Evolutionary conservation across 2,329 filamentous ascomycete species (phyloP), one percentile per base, ranked within the genome.

Genomic region (Ramularia collo-cygni): DNA sequence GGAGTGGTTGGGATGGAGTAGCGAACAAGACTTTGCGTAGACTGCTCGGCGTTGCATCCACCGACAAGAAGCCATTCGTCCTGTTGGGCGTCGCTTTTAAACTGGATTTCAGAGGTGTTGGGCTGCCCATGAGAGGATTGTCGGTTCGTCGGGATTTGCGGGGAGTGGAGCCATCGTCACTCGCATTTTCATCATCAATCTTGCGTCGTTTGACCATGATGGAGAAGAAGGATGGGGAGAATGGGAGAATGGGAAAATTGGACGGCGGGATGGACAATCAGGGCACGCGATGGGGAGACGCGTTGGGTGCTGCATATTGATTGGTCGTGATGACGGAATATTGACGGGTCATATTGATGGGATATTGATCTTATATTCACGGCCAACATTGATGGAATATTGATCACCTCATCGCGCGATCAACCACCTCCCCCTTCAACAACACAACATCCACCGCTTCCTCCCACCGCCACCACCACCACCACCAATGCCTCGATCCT

Each of bases 1-100:
- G n/a, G n/a, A n/a, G n/a, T n/a, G n/a, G n/a, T 38, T 66, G 68
- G 14, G 61, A 55, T 0, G 68, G 65, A 7, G 68, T 70, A 28
- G 64, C 61, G 49, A 72, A 72, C 4, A 70, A 51, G 4, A 72
- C 64, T 37, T 65, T 70, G 12, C 68, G 58, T 28, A 62, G 57
- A 3, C 68, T 69, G 42, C 56, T 64, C 7, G 68, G 69, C 1
- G 68, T 71, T 2, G 52, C 53, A 14, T 55, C 53, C 1, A 51
- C 46, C 18, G 48, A 46, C n/a, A 34, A 40, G 4, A 47, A 27
- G 9, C 47, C 47, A 48, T 55, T 55, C 16, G 36, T 38, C 38
- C 54, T 59, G 15, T 35, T 51, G 6, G 53, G 54, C 13, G 54
- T 62, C 9, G 46, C 48, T 41, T 52, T 57, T 34, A 62, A 40